Base-by-base conservation (phyloP, 257 asterid species). In the Rubia yunnanensis region DNA sequence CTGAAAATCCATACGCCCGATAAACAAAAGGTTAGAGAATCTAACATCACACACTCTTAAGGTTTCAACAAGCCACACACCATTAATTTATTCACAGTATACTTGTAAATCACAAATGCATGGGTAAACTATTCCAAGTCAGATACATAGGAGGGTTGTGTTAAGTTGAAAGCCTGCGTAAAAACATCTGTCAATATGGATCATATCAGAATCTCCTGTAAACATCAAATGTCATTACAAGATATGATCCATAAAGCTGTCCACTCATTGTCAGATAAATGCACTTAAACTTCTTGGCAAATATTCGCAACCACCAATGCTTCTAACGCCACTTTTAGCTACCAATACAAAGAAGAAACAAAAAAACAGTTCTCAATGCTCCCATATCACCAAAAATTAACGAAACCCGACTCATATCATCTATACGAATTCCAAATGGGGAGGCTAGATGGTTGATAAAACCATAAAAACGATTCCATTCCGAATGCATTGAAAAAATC, bases 1-100 rank as follows among this genome's bases (percentile, higher is more conserved):
- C 98, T 92, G 79, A 71, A 35, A 58, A 38, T 9, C 7, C 23
- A 63, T 11, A 23, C 15, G 32, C 64, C 10, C 31, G 24, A 60
- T 22, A 60, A 15, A 54, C 30, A 52, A 10, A 49, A 32, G 11
- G 41, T 41, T 38, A 4, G 8, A 4, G 8, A 58, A 58, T 23
- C 38, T 41, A 60, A n/a, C 39, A 26, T 26, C 38, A 63, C 5
- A 39, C 38, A 65, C 50, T 10, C 32, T 5, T 30, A 22, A n/a
- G n/a, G 48, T 30, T 64, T 49, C 44, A 4, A 23, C 31, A 64
- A 10, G 44, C 41, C 22, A 15, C 4, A 28, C 11, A 36, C 54
- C 54, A 23, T 10, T 5, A 38, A 22, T 36, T 7, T 22, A 36
- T 23, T 5, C 8, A 44, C 28, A 0, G 52, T 36, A 13, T 48